phyloP scores from a whole-genome alignment of 2,329 filamentous ascomycete species.

The Fusarium chaquense region DNA sequence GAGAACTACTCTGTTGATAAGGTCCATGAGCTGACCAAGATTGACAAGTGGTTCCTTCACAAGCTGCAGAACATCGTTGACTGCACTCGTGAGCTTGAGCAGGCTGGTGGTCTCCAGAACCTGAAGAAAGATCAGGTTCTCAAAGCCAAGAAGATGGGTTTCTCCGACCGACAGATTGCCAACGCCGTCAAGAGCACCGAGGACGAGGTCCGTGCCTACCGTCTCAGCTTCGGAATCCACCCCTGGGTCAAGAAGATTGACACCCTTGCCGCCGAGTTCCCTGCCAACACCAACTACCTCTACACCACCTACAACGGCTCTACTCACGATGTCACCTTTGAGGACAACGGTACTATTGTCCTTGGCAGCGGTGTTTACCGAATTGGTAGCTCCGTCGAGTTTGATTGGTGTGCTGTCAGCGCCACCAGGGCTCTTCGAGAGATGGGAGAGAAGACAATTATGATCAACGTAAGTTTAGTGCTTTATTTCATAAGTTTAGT shows the following conservation, averaged over 20 bases:
- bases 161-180: constrained; percentile 96
- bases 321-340: constrained; percentile 91
- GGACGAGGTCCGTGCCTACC: constrained; percentile 86
- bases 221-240: constrained; percentile 87
- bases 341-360: constrained; percentile 90
- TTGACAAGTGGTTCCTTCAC: constrained; percentile 99
- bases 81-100: constrained; percentile 86
- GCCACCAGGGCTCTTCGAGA: constrained; percentile 84
- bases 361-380: constrained; percentile 96
- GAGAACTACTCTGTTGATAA: constrained; percentile 94
- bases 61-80: constrained; percentile 98
- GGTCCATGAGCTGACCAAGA: constrained; percentile 95
- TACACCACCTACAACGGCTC: constrained; percentile 99
- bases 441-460: constrained; percentile 96
- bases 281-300: constrained; percentile 92
- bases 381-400: constrained; percentile 97
- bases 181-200: constrained; percentile 86
- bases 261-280: constrained; percentile 96
- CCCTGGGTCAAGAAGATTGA: constrained; percentile 99
- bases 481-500: too few relatives aligned
- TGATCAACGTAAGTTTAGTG: constrained; percentile 72
- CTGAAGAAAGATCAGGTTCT: constrained; percentile 89
- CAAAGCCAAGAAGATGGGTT: constrained; percentile 97
- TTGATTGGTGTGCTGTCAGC: constrained; percentile 98
- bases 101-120: constrained; percentile 82